A percentile compares a stretch with the other conserved stretches of the same genome.
Evolutionary conservation across 345 rosid species (phyloP).

Genomic region (Syzygium grande): DNA sequence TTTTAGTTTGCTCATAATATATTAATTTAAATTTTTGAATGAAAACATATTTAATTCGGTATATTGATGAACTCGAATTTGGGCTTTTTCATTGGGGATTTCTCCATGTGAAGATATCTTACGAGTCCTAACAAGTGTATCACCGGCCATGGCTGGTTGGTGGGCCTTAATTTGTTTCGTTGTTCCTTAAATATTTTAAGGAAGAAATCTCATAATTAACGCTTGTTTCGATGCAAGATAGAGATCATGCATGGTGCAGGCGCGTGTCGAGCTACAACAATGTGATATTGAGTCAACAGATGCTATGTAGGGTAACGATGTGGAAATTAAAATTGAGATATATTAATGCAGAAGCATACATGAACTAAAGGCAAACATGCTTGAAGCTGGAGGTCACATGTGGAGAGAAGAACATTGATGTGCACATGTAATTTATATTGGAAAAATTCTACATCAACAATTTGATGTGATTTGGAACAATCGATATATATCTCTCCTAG

Average conservation of each 20-base stretch:
- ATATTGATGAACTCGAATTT: background rate
- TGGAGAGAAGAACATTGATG: background rate
- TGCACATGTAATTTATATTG: no score
- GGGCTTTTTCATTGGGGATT: background rate
- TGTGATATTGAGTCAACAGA: background rate
- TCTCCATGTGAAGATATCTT: background rate
- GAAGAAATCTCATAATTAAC: background rate
- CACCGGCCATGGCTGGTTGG: fast-evolving
- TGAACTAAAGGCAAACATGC: background rate
- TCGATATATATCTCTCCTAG: no score
- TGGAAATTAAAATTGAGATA: background rate
- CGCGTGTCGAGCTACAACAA: background rate
- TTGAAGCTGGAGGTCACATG: background rate
- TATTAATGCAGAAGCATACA: background rate
- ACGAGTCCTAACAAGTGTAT: background rate
- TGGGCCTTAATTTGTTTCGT: background rate
- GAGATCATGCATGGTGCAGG: background rate
- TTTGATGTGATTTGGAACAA: no score
- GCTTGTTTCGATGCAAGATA: background rate
- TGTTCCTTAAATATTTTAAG: background rate
- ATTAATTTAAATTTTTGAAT: background rate
- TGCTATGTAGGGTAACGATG: background rate
- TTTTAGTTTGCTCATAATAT: background rate
- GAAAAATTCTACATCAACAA: no score
- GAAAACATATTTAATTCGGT: background rate